Conservation (phyloP, 1,284 basidiomycete species). For the Mycena citricolor region DNA sequence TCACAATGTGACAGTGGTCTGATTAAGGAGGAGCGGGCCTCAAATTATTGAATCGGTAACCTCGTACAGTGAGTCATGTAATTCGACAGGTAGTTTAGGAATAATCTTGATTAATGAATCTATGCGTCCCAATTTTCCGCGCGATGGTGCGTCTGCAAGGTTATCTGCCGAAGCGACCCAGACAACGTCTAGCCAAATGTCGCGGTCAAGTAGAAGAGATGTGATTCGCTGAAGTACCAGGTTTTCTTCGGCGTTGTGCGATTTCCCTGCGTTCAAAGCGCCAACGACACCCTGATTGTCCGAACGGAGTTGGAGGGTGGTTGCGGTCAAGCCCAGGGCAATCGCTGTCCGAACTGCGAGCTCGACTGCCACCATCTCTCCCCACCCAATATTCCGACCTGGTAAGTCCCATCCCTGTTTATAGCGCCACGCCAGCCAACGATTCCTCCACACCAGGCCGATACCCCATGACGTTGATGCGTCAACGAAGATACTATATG, state of each 20-base stretch:
- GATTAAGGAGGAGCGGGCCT: neutral
- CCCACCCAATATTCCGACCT: slow-evolving; percentile 38
- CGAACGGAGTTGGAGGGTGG: slow-evolving; percentile 30
- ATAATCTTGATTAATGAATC: neutral
- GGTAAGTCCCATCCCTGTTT: slow-evolving; percentile 27
- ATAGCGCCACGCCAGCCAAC: slow-evolving; percentile 13
- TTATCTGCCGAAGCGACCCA: slow-evolving; percentile 33
- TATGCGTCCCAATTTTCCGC: slow-evolving; percentile 29
- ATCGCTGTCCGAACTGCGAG: slow-evolving; percentile 26
- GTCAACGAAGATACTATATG: no score
- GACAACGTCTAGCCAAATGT: slow-evolving; percentile 26
- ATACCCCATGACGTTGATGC: slow-evolving; percentile 10
- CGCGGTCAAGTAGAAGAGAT: slow-evolving; percentile 21
- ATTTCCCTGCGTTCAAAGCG: slow-evolving; percentile 33
- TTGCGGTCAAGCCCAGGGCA: slow-evolving; percentile 13
- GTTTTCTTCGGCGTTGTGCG: slow-evolving; percentile 36
- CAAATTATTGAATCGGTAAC: neutral
- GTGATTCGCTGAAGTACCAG: slow-evolving; percentile 29
- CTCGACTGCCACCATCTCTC: slow-evolving; percentile 34
- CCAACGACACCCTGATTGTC: slow-evolving; percentile 42
- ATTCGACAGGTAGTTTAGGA: neutral
- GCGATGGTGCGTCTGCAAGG: slow-evolving; percentile 34
- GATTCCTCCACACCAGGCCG: neutral
- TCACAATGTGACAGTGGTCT: no score
- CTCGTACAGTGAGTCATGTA: neutral